A percentile compares a stretch with the other conserved stretches of the same genome.
phyloP scores from a whole-genome alignment of 2,329 filamentous ascomycete genomes.

The Cadophora gregata region DNA sequence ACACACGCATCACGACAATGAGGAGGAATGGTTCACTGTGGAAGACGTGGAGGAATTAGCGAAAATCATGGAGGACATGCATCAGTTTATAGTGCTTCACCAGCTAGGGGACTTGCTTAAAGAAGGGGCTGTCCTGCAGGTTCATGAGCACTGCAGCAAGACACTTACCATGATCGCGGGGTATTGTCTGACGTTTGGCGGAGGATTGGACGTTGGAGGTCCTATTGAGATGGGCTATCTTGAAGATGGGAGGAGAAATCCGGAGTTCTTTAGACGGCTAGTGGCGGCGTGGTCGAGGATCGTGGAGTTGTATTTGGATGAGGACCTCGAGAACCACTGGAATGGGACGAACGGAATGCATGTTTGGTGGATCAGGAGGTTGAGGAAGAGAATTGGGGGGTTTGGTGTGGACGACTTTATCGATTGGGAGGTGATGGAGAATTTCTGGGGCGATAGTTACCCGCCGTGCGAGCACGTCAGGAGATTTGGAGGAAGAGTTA shows the following conservation, averaged over 20 bases:
- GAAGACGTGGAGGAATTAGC: background rate
- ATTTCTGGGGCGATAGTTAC: background rate
- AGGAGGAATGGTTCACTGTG: background rate
- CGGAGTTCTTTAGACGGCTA: slow-evolving; percentile 1
- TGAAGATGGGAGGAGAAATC: slow-evolving; percentile 2
- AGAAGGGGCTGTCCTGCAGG: background rate
- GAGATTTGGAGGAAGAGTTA: background rate
- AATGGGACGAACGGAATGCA: background rate
- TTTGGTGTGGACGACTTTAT: background rate
- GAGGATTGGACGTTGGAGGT: background rate
- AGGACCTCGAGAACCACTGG: background rate
- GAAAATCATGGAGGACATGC: background rate
- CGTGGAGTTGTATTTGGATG: background rate
- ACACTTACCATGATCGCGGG: background rate
- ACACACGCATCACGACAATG: background rate
- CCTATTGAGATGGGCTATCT: background rate
- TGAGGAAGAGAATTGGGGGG: background rate
- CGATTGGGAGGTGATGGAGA: background rate
- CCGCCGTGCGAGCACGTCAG: background rate
- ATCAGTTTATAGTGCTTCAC: background rate
- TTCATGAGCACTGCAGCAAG: background rate
- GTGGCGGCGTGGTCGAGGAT: background rate
- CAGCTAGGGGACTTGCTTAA: too few species aligned
- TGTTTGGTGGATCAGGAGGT: background rate
- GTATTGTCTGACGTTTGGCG: background rate